A percentile compares a stretch with the other conserved stretches of the same genome.
Evolutionary conservation across 2,329 filamentous ascomycete genomes (phyloP).

Genomic region (Rhytidhysteron rufulum): DNA sequence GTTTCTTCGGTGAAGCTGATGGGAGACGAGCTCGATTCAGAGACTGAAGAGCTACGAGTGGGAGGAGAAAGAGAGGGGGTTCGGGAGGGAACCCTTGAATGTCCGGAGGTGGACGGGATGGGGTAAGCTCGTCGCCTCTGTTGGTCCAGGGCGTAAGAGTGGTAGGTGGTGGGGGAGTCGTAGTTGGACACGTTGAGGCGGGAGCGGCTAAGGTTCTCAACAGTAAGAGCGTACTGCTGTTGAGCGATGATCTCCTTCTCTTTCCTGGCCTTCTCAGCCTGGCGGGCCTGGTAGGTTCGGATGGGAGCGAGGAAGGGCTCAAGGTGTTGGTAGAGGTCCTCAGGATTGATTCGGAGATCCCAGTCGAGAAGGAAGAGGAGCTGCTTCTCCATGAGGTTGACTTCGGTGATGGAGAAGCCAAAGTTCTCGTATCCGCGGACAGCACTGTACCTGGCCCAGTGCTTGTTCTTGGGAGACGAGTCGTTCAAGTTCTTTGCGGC

Average conservation of each 20-base stretch:
- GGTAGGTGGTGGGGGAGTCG: slow-evolving; percentile 32
- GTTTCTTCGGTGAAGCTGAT: slow-evolving; percentile 31
- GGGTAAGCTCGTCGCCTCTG: slow-evolving; percentile 21
- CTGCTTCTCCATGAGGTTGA: slow-evolving; percentile 99
- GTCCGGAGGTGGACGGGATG: slow-evolving; percentile 24
- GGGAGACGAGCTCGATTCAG: slow-evolving; percentile 30
- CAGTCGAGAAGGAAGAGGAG: slow-evolving; percentile 91
- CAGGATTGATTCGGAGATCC: slow-evolving; percentile 80
- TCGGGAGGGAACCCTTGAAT: slow-evolving; percentile 39
- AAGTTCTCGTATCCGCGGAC: slow-evolving; percentile 72
- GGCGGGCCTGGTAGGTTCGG: slow-evolving; percentile 55
- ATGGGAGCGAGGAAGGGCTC: slow-evolving; percentile 87
- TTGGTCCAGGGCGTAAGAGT: slow-evolving; percentile 27
- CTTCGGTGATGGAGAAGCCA: slow-evolving; percentile 89
- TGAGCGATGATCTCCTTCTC: slow-evolving; percentile 38
- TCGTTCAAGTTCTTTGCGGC: slow-evolving; percentile 98
- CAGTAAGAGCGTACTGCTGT: slow-evolving; percentile 35
- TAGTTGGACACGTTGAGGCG: slow-evolving; percentile 23
- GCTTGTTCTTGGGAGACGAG: slow-evolving; percentile 99
- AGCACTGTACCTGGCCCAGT: slow-evolving; percentile 92
- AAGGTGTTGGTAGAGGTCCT: slow-evolving; percentile 82
- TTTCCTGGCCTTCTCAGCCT: slow-evolving; percentile 51
- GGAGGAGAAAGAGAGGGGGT: slow-evolving; percentile 49
- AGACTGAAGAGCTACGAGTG: slow-evolving; percentile 32
- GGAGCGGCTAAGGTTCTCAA: slow-evolving; percentile 37